Conservation (phyloP, 2,329 filamentous ascomycete species). For the Nothophaeocryptopus gaeumannii region DNA sequence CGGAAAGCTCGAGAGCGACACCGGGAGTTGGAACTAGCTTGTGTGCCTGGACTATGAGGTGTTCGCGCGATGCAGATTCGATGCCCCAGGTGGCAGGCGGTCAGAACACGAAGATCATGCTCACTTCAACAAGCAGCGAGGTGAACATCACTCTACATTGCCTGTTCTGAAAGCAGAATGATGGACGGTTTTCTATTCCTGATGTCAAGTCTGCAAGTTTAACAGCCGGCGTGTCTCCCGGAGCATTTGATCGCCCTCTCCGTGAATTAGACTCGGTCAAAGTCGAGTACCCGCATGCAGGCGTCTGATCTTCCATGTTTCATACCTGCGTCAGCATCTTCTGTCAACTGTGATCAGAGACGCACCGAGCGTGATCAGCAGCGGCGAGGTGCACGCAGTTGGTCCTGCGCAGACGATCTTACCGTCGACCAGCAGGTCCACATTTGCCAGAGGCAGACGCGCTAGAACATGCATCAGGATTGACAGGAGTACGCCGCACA, state of each 20-base stretch:
- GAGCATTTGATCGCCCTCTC: conserved; percentile 8
- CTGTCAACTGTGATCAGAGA: conserved; percentile 3
- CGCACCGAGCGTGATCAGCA: conserved; percentile 2
- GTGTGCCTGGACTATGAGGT: conserved; percentile 19
- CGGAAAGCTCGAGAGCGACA: conserved; percentile 21
- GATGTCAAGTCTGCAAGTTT: neutral
- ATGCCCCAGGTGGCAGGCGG: conserved; percentile 10
- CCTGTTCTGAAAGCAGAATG: no score
- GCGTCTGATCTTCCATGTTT: conserved; percentile 19
- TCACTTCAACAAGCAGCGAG: conserved; percentile 2
- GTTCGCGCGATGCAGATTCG: conserved; percentile 9
- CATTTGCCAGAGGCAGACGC: conserved; percentile 17
- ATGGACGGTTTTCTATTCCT: neutral
- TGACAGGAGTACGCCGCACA: conserved; percentile 17
- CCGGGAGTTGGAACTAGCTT: conserved; percentile 22
- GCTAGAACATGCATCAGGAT: conserved; percentile 10
- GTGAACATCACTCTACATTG: neutral
- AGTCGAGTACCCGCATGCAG: conserved; percentile 1
- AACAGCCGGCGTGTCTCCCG: conserved; percentile 13
- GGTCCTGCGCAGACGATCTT: conserved; percentile 4
- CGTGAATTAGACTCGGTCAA: conserved; percentile 3
- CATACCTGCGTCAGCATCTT: conserved; percentile 13
- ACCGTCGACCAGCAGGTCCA: conserved; percentile 10
- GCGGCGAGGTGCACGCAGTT: neutral
- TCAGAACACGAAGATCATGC: conserved; percentile 16